A percentile compares a stretch with the other conserved stretches of the same genome.
These are phyloP conservation scores for Leccinellum albellum DNA, from an alignment of 768 basidiomycete species.

Conservation along the genomic window DNA sequence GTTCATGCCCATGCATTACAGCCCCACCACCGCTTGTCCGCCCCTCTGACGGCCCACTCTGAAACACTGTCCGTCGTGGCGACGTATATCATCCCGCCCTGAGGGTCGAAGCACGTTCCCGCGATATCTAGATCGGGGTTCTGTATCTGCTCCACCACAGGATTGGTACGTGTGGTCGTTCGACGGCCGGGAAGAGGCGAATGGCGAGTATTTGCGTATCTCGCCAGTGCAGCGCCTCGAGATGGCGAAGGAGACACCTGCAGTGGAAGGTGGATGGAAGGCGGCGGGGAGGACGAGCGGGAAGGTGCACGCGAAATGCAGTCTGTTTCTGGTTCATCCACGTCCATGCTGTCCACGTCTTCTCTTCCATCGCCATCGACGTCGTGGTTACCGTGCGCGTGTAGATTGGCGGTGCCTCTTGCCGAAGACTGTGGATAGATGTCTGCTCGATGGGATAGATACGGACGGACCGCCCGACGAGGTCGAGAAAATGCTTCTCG, in stretches of 20 bases:
- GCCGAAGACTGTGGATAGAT: constrained; percentile 19
- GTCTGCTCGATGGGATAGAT: constrained; percentile 25
- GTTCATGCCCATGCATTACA: constrained; percentile 43
- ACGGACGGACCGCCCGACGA: constrained; percentile 43
- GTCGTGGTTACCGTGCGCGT: constrained; percentile 19
- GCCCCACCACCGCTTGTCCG: constrained; percentile 72
- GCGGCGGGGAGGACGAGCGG: constrained; percentile 46
- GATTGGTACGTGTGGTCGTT: constrained; percentile 9
- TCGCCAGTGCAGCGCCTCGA: constrained; percentile 16
- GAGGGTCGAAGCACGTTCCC: constrained; percentile 71
- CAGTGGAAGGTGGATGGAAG: constrained; percentile 30
- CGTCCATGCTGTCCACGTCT: constrained; percentile 46
- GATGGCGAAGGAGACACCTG: constrained; percentile 23
- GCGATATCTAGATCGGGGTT: constrained; percentile 50
- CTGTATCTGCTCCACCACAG: constrained; percentile 10
- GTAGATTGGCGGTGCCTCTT: constrained; percentile 13
- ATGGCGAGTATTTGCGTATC: constrained; percentile 18
- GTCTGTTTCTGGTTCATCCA: constrained; percentile 48
- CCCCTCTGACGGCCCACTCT: constrained; percentile 73
- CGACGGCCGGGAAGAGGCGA: constrained; percentile 18
- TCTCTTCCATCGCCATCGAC: constrained; percentile 28
- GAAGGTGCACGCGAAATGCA: constrained; percentile 52
- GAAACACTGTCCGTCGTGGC: constrained; percentile 63
- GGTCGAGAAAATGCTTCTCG: constrained; percentile 50
- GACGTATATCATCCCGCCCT: constrained; percentile 63